Base-by-base conservation (phyloP, 2,329 filamentous ascomycete species). In the Hirsutella thompsonii region DNA sequence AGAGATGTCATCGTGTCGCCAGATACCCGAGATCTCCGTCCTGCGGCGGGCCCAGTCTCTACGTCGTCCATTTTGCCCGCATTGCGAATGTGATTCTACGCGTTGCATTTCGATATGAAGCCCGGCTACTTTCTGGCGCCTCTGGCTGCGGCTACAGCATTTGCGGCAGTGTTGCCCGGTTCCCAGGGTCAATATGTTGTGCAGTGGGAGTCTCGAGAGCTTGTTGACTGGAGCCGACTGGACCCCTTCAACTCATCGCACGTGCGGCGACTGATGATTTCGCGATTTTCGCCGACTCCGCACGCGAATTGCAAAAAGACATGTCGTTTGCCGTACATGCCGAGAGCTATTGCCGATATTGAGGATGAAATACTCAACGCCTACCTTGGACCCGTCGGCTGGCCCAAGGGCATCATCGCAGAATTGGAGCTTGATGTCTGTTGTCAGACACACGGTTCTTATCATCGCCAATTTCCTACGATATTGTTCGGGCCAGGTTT, bases 141-240 rank as follows among this genome's bases (percentile, higher is more conserved):
- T 33, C n/a, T 33, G 3, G 8, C 18, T 13, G 14, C 32, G n/a
- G n/a, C 32, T 13, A 33, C 32, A n/a, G 32, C 32, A 8, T 18
- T 33, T 6, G 14, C 32, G 14, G 8, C 32, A 13, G 5, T 33
- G 14, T 16, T 33, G 14, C n/a, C 32, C 8, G 8, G 8, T 33
- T n/a, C 32, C 3, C 13, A 33, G 11, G 5, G 14, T 16, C 14
- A 13, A n/a, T 33, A 33, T n/a, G 40, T 35, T n/a, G 44, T 46
- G n/a, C 42, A 33, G 36, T 48, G 46, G 46, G 39, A 42, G 20
- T 43, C 40, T 3, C 19, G 35, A 10, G 47, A 51, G 35, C 46
- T 52, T 9, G 34, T 46, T 35, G 49, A 72, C 50, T 5, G 68
- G 37, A 4, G 61, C 62, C 34, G 68, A 63, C 23, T 42, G 1